phyloP scores from a whole-genome alignment of 2,329 filamentous ascomycete genomes.

The Botrytis fabae region DNA sequence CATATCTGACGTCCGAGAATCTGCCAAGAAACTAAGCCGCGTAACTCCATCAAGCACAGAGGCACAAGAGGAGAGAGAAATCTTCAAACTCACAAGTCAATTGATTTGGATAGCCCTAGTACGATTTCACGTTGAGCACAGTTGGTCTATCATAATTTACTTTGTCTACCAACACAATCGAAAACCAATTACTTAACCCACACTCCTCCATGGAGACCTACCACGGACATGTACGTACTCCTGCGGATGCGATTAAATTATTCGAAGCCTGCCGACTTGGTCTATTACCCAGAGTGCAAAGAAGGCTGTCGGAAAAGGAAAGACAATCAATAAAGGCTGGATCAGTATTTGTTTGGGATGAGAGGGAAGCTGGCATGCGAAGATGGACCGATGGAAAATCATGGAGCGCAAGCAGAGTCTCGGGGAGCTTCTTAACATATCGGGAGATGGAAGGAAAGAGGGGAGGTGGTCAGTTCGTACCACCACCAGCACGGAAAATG shows the following conservation, averaged over 20 bases:
- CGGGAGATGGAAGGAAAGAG: slow-evolving; percentile 99
- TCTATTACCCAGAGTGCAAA: slow-evolving; percentile 85
- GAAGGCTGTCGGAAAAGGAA: slow-evolving; percentile 96
- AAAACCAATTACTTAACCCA: slow-evolving; percentile 23
- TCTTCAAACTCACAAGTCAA: background rate
- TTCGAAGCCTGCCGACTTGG: slow-evolving; percentile 95
- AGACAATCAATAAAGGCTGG: slow-evolving; percentile 93
- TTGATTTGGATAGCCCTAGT: background rate
- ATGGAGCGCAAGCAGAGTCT: slow-evolving; percentile 97
- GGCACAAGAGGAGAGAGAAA: slow-evolving; percentile 1
- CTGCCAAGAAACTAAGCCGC: slow-evolving; percentile 15
- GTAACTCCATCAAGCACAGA: slow-evolving; percentile 7
- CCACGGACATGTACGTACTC: slow-evolving; percentile 91
- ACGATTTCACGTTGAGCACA: background rate
- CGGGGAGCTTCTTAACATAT: slow-evolving; percentile 95
- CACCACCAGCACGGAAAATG: slow-evolving; percentile 54
- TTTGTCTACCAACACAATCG: slow-evolving; percentile 1
- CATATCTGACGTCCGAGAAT: slow-evolving; percentile 20
- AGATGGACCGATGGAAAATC: slow-evolving; percentile 99
- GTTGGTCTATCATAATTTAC: background rate
- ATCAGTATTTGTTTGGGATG: slow-evolving; percentile 99
- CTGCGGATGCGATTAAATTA: slow-evolving; percentile 94
- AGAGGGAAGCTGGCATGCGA: slow-evolving; percentile 96
- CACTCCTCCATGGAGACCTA: slow-evolving; percentile 83
- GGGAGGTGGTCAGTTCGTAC: slow-evolving; percentile 71